These are phyloP conservation scores for Cyberlindnera nakhonratchasimensis DNA, from an alignment of 805 yeast species.

Conservation along the genomic window DNA sequence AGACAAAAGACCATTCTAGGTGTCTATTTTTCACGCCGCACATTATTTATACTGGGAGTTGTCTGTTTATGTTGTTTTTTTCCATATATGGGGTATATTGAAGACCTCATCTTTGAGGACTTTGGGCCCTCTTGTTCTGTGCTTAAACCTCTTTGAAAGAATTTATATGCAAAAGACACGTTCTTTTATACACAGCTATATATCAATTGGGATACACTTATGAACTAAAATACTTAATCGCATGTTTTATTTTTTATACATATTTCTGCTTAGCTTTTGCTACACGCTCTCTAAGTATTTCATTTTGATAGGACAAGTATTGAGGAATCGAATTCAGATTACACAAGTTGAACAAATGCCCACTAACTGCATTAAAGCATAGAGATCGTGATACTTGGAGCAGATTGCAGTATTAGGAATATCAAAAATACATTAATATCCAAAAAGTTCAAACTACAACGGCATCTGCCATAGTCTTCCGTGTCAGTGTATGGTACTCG, in stretches of 20 bases:
- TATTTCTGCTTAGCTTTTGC: too few species aligned
- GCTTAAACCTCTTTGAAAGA: too few species aligned
- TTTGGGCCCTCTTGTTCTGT: too few species aligned
- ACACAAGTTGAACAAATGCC: too few species aligned
- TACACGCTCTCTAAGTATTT: too few species aligned
- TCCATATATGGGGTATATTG: neutral
- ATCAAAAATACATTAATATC: too few species aligned
- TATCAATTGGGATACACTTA: neutral
- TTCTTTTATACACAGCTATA: neutral
- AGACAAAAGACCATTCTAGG: neutral
- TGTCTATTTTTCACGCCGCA: neutral
- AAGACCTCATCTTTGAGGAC: too few species aligned
- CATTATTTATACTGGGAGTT: neutral
- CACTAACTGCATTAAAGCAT: too few species aligned
- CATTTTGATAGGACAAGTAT: too few species aligned
- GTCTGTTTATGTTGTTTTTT: neutral
- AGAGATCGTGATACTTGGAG: too few species aligned
- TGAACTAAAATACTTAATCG: neutral
- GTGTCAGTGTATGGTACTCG: neutral
- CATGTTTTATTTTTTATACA: neutral
- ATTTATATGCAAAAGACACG: neutral
- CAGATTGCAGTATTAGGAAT: too few species aligned
- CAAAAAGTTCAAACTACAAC: neutral
- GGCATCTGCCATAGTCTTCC: neutral
- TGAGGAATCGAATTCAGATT: too few species aligned